Conservation (phyloP, 306 rosid species). For the Prunus mume region DNA sequence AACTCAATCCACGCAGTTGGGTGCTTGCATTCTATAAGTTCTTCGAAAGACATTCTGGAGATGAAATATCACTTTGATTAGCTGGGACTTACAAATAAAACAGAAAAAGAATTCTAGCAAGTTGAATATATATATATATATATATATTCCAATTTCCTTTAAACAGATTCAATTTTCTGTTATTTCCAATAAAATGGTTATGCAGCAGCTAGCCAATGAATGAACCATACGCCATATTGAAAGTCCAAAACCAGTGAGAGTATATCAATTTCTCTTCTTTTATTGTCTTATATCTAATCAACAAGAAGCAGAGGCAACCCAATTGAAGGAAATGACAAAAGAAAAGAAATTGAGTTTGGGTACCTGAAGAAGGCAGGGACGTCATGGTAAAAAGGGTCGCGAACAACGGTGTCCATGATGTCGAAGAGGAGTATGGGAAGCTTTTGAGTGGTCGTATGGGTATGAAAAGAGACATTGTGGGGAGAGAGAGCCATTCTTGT, state of each 20-base stretch:
- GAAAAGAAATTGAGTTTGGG: neutral
- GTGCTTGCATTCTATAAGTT: slow-evolving; percentile 76
- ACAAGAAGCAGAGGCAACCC: neutral
- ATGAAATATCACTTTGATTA: slow-evolving; percentile 22
- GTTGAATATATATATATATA: too few relatives aligned
- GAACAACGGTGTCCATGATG: slow-evolving; percentile 90
- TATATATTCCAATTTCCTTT: too few relatives aligned
- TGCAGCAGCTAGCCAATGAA: neutral
- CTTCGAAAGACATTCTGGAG: slow-evolving; percentile 70
- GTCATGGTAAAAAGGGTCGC: slow-evolving; percentile 86
- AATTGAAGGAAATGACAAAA: neutral
- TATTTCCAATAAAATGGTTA: neutral
- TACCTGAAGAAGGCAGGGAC: slow-evolving; percentile 89
- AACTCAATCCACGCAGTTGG: slow-evolving; percentile 86
- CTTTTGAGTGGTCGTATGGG: slow-evolving; percentile 25
- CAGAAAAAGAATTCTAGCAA: neutral
- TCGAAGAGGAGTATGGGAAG: slow-evolving; percentile 90
- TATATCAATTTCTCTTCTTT: neutral
- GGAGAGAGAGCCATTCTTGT: slow-evolving; percentile 12
- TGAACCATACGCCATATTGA: neutral
- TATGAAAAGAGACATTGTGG: slow-evolving; percentile 1
- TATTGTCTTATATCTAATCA: neutral
- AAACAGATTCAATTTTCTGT: neutral
- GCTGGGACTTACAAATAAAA: neutral
- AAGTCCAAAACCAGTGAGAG: neutral